Evolutionary conservation across 495 filamentous ascomycete genomes (phyloP).

Genomic region (Emericellopsis terricola): DNA sequence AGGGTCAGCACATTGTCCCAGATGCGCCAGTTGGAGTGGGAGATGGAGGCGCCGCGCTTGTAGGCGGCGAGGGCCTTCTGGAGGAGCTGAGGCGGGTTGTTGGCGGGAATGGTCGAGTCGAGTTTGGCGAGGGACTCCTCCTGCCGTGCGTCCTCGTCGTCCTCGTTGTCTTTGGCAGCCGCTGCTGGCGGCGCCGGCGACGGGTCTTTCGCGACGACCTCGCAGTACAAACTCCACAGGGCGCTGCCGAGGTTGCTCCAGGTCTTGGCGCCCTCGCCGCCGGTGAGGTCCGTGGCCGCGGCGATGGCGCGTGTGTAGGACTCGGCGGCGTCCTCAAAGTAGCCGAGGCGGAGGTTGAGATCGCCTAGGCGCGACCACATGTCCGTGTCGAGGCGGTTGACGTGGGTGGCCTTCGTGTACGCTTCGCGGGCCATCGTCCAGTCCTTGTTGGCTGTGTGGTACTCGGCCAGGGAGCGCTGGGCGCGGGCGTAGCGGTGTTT

Average conservation of each 20-base stretch:
- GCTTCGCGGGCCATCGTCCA: slow-evolving; percentile 55
- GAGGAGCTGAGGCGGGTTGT: slow-evolving; percentile 40
- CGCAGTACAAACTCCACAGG: slow-evolving; percentile 28
- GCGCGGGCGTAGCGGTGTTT: slow-evolving; percentile 65
- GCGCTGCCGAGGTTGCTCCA: slow-evolving; percentile 92
- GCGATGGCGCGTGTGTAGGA: slow-evolving; percentile 62
- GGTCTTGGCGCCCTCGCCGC: slow-evolving; percentile 75
- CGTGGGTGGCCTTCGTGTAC: slow-evolving; percentile 54
- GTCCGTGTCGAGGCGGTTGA: slow-evolving; percentile 63
- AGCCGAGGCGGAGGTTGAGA: slow-evolving; percentile 55
- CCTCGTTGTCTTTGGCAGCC: slow-evolving; percentile 7
- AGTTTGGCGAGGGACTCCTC: not conserved
- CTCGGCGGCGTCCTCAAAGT: slow-evolving; percentile 67
- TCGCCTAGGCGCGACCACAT: slow-evolving; percentile 87
- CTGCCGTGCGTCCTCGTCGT: slow-evolving; percentile 6
- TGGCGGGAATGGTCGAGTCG: not conserved
- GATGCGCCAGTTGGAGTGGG: slow-evolving; percentile 70
- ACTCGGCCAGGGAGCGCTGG: slow-evolving; percentile 68
- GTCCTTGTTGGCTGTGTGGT: slow-evolving; percentile 45
- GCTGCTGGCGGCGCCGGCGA: slow-evolving; percentile 7
- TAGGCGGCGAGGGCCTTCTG: slow-evolving; percentile 65
- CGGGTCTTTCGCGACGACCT: slow-evolving; percentile 21
- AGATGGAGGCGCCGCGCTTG: slow-evolving; percentile 63
- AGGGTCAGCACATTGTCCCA: slow-evolving; percentile 92
- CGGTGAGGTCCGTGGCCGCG: slow-evolving; percentile 34